Evolutionary conservation across 352 stramenopile genomes (phyloP).

Genomic region (Phytophthora tubulina): DNA sequence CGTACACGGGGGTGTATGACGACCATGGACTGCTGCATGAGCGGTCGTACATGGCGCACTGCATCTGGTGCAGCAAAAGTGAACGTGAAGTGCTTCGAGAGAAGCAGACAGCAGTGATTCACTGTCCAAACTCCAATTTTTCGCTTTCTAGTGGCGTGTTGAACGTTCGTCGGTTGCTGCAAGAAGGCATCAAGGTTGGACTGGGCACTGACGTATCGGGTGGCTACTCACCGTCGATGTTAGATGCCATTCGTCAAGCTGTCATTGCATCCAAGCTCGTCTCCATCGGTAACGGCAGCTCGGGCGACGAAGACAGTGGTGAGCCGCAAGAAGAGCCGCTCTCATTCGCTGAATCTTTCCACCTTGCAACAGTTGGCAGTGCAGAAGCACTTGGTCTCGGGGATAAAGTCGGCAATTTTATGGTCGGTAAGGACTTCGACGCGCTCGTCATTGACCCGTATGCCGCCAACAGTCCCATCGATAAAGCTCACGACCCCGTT

Average conservation of each 20-base stretch:
- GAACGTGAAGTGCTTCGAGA: constrained; percentile 81
- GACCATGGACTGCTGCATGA: constrained; percentile 90
- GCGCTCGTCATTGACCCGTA: constrained; percentile 87
- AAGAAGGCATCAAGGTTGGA: constrained; percentile 90
- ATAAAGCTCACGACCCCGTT: constrained; percentile 54
- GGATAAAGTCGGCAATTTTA: constrained; percentile 91
- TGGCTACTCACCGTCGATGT: constrained; percentile 95
- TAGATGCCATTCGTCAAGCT: constrained; percentile 91
- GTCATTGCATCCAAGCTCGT: constrained; percentile 91
- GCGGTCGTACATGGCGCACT: constrained; percentile 95
- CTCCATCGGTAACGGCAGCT: constrained; percentile 72
- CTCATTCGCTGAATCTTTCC: constrained; percentile 88
- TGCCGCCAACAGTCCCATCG: constrained; percentile 68
- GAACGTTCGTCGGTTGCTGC: constrained; percentile 81
- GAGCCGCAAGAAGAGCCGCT: constrained; percentile 38
- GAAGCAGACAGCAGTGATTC: constrained; percentile 86
- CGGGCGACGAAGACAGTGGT: constrained; percentile 42
- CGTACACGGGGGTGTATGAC: constrained; percentile 87
- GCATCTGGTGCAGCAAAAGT: constrained; percentile 83
- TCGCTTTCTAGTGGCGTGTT: constrained; percentile 90
- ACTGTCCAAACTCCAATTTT: constrained; percentile 97
- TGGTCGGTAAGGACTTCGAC: constrained; percentile 91
- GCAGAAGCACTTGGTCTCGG: constrained; percentile 46
- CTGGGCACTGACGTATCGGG: constrained; percentile 95
- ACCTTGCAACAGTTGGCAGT: constrained; percentile 91